Percentiles rank a stretch among this genome's conserved stretches.
phyloP scores from a whole-genome alignment of 1,284 basidiomycete genomes.

The Tranzscheliella williamsii region DNA sequence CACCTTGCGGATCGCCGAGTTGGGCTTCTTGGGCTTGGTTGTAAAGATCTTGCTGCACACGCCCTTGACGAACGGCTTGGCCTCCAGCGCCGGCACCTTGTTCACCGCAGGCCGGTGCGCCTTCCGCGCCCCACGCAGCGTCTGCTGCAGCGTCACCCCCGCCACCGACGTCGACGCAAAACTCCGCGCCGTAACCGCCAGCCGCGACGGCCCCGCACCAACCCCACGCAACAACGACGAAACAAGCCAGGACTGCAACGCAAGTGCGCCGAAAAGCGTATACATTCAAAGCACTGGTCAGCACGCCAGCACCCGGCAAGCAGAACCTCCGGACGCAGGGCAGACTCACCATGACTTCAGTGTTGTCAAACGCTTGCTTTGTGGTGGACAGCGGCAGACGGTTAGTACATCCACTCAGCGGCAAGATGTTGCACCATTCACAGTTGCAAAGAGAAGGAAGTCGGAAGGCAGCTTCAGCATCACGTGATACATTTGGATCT shows the following conservation, averaged over 20 bases:
- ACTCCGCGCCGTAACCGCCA: conserved; percentile 5
- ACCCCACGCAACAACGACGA: conserved; percentile 14
- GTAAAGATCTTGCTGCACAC: conserved; percentile 60
- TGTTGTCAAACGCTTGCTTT: too few species aligned
- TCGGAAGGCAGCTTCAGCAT: too few species aligned
- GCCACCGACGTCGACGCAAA: conserved; percentile 47
- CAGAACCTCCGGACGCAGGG: too few species aligned
- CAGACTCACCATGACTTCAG: too few species aligned
- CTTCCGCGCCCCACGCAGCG: conserved; percentile 56
- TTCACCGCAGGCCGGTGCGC: conserved; percentile 61
- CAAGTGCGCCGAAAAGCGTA: neutral
- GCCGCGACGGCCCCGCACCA: conserved; percentile 17
- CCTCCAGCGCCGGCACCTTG: conserved; percentile 55
- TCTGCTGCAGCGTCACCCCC: conserved; percentile 56
- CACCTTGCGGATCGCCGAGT: conserved; percentile 97
- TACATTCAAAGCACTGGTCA: too few species aligned
- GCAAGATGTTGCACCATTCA: too few species aligned
- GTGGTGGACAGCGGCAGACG: too few species aligned
- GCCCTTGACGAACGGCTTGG: conserved; percentile 58
- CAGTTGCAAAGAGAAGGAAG: too few species aligned
- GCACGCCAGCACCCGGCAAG: too few species aligned
- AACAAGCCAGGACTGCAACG: conserved; percentile 2
- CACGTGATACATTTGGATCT: too few species aligned
- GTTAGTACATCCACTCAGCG: too few species aligned
- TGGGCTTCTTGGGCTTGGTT: conserved; percentile 91